Base-by-base conservation (phyloP, 2,329 filamentous ascomycete genomes). In the Fusarium equiseti region DNA sequence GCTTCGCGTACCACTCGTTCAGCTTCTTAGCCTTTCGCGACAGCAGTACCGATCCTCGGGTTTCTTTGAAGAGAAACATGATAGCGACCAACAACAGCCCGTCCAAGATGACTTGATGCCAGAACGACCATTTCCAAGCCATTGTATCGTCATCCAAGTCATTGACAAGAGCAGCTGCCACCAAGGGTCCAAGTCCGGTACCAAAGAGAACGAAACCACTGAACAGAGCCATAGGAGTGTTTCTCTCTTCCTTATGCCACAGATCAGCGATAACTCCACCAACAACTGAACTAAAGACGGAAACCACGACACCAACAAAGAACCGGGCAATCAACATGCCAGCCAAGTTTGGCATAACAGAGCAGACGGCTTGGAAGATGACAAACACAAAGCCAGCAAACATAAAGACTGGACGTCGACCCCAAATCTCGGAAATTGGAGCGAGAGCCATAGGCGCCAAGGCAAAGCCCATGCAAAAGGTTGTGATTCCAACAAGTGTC, bases 211-310 rank as follows among this genome's bases (percentile, higher is more conserved):
- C 94, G 6, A 86, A 84, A 1, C 91, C 93, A n/a, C 91, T 92
- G 79, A 97, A 98, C 0, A 97, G 78, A 0, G 93, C 91, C 95
- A 98, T 97, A 0, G 95, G 92, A 0, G 91, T 94, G 74, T 98
- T 97, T 35, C 95, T 86, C 46, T 92, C 90, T 63, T 92, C 83
- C 12, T 92, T 89, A 50, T 91, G 88, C 82, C 94, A 97, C 63
- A 97, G 88, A 76, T 98, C 95, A 53, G 92, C 91, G 43, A 98
- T 91, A 6, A 98, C 92, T 6, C 95, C 95, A n/a, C 95, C 95
- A 0, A 97, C 91, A 86, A 97, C 95, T 24, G 93, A 96, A 46
- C 91, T 94, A 77, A 97, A 97, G 0, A 86, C 90, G 51, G 90
- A 94, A 94, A 8, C 89, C 91, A 9, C 92, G n/a, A 90, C 88